A percentile compares a stretch with the other conserved stretches of the same genome.
phyloP scores from a whole-genome alignment of 1,284 basidiomycete species.

The Trichosporon sp. region DNA sequence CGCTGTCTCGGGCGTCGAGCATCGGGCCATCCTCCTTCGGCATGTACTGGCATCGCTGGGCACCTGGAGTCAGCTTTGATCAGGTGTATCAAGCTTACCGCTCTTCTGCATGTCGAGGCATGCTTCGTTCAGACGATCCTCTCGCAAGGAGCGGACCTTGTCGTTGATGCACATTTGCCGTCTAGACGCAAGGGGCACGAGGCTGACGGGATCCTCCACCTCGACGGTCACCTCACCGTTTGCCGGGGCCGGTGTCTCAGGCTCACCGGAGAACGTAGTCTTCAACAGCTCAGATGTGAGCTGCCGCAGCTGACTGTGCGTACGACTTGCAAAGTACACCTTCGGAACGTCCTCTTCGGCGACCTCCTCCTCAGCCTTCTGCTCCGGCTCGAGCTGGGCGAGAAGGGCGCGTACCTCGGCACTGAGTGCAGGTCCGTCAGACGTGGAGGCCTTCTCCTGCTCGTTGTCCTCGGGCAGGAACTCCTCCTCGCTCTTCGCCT shows the following conservation, averaged over 20 bases:
- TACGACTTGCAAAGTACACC: constrained; percentile 89
- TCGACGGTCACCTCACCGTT: neutral
- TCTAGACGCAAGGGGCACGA: constrained; percentile 81
- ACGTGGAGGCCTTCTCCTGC: constrained; percentile 47
- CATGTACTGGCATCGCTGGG: constrained; percentile 70
- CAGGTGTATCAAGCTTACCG: constrained; percentile 52
- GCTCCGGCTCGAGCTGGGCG: constrained; percentile 57
- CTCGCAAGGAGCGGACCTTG: constrained; percentile 50
- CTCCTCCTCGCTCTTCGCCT: constrained; percentile 52
- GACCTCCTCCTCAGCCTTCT: constrained; percentile 31
- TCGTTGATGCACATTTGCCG: constrained; percentile 93
- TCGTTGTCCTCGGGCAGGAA: constrained; percentile 63
- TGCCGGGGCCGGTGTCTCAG: neutral
- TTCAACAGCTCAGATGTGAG: constrained; percentile 79
- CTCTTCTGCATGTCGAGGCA: constrained; percentile 77
- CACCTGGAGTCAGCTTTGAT: constrained; percentile 43
- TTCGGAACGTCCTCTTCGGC: constrained; percentile 48
- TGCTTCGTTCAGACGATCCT: constrained; percentile 82
- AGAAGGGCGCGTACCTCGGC: constrained; percentile 75
- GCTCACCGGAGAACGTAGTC: constrained; percentile 39
- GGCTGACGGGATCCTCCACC: constrained; percentile 45
- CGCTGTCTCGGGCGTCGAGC: constrained; percentile 82
- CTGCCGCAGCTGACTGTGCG: constrained; percentile 91
- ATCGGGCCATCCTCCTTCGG: constrained; percentile 68
- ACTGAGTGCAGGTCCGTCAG: constrained; percentile 58